These are phyloP conservation scores for Lasiodiplodia sp. DNA, from an alignment of 2,329 filamentous ascomycete species.

Conservation along the genomic window DNA sequence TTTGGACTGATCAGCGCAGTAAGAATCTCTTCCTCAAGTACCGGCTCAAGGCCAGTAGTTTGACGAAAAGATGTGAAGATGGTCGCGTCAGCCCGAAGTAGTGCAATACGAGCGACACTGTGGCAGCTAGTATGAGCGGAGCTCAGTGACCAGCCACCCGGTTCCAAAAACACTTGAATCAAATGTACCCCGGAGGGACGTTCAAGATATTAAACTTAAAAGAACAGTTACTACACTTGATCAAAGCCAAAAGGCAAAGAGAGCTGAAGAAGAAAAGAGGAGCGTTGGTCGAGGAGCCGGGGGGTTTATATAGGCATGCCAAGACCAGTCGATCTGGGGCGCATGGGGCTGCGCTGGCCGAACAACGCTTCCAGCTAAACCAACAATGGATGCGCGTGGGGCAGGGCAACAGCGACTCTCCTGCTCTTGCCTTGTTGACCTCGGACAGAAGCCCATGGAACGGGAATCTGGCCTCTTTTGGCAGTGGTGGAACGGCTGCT, in stretches of 20 bases:
- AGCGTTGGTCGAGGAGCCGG: background rate
- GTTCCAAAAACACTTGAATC: too few relatives aligned
- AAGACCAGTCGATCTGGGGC: background rate
- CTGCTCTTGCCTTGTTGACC: too few relatives aligned
- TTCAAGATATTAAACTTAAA: background rate
- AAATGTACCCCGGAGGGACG: constrained; percentile 2
- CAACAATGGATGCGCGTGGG: too few relatives aligned
- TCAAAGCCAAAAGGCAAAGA: background rate
- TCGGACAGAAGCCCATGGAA: too few relatives aligned
- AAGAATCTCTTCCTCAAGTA: constrained; percentile 1
- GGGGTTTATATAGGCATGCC: background rate
- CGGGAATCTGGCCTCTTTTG: too few relatives aligned
- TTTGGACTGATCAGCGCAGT: background rate
- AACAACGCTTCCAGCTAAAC: background rate
- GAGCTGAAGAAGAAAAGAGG: background rate
- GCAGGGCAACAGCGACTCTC: too few relatives aligned
- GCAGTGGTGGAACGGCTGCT: too few relatives aligned
- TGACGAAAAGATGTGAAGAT: background rate
- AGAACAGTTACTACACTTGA: constrained; percentile 5
- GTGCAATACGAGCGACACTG: constrained; percentile 14
- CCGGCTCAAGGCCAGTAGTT: background rate
- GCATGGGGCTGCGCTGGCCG: background rate
- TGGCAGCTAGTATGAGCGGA: background rate
- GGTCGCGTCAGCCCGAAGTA: constrained; percentile 5
- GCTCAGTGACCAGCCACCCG: background rate